Conservation (phyloP, 2,329 filamentous ascomycete species). For the Cytospora paraplurivora region DNA sequence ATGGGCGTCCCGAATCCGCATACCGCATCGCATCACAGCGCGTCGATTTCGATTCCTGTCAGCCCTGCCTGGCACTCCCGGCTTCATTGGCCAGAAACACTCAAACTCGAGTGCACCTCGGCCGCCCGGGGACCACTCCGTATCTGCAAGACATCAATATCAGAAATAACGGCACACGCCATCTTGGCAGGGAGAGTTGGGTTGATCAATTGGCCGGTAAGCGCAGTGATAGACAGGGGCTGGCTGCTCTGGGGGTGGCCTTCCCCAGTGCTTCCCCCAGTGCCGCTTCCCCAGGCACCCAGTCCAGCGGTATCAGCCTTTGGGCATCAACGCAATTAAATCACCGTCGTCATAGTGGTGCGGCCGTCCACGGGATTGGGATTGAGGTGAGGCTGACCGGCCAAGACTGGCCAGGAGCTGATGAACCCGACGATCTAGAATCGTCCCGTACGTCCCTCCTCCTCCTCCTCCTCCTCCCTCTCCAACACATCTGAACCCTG, state of each 20-base stretch:
- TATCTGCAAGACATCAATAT: slow-evolving; percentile 21
- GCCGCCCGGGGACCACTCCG: slow-evolving; percentile 11
- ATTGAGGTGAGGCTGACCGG: slow-evolving; percentile 23
- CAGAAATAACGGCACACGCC: slow-evolving; percentile 11
- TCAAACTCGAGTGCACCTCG: slow-evolving; percentile 11
- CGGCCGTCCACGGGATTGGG: background rate
- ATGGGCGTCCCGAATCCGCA: background rate
- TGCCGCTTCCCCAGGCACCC: slow-evolving; percentile 11
- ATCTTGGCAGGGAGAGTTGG: slow-evolving; percentile 2
- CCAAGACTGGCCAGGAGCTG: slow-evolving; percentile 18
- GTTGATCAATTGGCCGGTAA: slow-evolving; percentile 7
- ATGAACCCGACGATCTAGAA: background rate
- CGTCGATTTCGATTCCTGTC: slow-evolving; percentile 9
- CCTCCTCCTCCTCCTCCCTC: too few species aligned
- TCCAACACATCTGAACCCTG: too few species aligned
- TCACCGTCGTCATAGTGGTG: slow-evolving; percentile 17
- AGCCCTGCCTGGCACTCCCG: slow-evolving; percentile 20
- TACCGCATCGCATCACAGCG: background rate
- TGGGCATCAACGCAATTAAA: slow-evolving; percentile 28
- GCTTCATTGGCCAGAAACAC: slow-evolving; percentile 8
- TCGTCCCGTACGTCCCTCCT: background rate
- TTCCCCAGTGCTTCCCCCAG: too few species aligned
- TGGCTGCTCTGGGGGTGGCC: background rate
- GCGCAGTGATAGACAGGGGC: background rate
- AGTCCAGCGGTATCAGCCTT: slow-evolving; percentile 20